Percentiles rank a stretch among this genome's conserved stretches.
Conservation (phyloP, 495 filamentous ascomycete species). For the Entonaema liquescens region DNA sequence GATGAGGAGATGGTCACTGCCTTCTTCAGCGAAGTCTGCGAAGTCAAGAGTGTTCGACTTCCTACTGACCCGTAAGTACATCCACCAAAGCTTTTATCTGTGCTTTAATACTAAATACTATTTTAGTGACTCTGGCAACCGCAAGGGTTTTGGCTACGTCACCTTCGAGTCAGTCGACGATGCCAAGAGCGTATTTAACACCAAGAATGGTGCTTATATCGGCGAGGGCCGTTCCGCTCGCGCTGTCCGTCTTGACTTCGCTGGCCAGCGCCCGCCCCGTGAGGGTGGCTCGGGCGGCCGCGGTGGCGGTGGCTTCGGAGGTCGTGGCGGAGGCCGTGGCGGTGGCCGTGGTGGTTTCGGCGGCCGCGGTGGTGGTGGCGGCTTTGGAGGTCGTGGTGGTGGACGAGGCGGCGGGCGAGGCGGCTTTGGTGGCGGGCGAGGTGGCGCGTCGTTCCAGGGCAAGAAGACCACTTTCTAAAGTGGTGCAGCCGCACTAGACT, state of each 20-base stretch:
- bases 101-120: conserved; percentile 51
- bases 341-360: conserved; percentile 60
- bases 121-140: conserved; percentile 76
- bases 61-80: conserved; percentile 81
- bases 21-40: conserved; percentile 75
- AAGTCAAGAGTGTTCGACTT: conserved; percentile 80
- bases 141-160: conserved; percentile 96
- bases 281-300: conserved; percentile 57
- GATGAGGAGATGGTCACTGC: conserved; percentile 77
- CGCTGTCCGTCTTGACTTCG: conserved; percentile 87
- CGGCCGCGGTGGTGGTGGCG: conserved; percentile 52
- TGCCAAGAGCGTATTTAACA: conserved; percentile 76
- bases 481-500: conserved; percentile 51
- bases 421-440: conserved; percentile 49
- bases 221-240: conserved; percentile 67
- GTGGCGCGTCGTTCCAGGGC: conserved; percentile 74
- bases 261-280: conserved; percentile 74
- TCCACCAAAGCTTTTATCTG: background rate
- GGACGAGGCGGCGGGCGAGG: conserved; percentile 54
- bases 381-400: conserved; percentile 57
- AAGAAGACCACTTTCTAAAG: conserved; percentile 89
- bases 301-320: conserved; percentile 57
- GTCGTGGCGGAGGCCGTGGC: conserved; percentile 59
- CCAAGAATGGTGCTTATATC: conserved; percentile 78
- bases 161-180: conserved; percentile 85